Base-by-base conservation (phyloP, 345 rosid species). In the Trapa bicornis region DNA sequence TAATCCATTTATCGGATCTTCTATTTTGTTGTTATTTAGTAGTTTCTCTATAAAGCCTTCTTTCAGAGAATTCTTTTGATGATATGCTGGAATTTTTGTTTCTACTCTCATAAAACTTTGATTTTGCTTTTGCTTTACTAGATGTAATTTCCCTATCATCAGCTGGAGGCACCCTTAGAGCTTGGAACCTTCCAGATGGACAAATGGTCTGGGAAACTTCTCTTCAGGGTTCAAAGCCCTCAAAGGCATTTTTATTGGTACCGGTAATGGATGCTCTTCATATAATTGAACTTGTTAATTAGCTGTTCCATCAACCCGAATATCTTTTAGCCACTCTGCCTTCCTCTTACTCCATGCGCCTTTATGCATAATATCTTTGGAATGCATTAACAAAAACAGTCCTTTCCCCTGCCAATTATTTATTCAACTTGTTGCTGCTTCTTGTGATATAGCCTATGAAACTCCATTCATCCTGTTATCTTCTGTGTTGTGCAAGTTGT, bases 171-270 rank as follows among this genome's bases (percentile, higher is more conserved):
- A 74, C 67, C 65, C 61, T 92, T 72, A 79, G 98, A 81, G 94
- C 98, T 6, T 92, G 98, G 96, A 92, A 89, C 81, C 98, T 92
- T 75, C 96, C 96, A 65, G 96, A 92, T 86, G 98, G 98, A 56
- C 98, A 92, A 73, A 89, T 92, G 96, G 96, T 84, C 67, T 92
- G 98, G 98, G 92, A 89, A 76, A 80, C 92, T 71, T 78, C 77
- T 47, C 84, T 92, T 79, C 80, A 72, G 52, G 85, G 84, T 4
- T 78, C 84, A 16, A 77, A 77, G 73, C 71, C 64, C 65, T 87
- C 94, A 0, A 87, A 85, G 76, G 76, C 98, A 64, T 74, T 81
- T 56, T 73, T 91, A 73, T 76, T 79, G 4, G 86, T 16, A 16
- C 53, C 67, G 67, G 67, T 65, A 47, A 32, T 47, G 41, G 29